These are phyloP conservation scores for Schizosaccharomyces lindneri DNA, from an alignment of 805 yeast species.

Conservation along the genomic window DNA sequence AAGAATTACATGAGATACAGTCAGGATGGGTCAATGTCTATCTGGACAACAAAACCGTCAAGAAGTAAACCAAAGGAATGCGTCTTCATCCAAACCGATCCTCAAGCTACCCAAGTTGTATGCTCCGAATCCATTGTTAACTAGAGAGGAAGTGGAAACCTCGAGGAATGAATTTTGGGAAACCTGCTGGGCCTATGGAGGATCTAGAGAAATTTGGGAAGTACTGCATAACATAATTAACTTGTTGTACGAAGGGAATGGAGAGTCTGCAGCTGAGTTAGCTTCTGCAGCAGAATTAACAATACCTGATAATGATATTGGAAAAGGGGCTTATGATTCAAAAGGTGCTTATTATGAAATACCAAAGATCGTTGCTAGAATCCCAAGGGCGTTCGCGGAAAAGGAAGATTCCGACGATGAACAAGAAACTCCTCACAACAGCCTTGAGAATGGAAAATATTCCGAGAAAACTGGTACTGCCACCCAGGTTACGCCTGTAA, in stretches of 20 bases:
- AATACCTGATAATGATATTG: neutral
- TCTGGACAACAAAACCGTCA: neutral
- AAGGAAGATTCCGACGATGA: neutral
- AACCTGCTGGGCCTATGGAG: neutral
- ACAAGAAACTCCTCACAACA: neutral
- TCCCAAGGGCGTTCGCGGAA: neutral
- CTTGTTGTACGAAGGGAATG: neutral
- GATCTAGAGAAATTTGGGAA: neutral
- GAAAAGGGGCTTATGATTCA: neutral
- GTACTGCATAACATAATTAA: neutral
- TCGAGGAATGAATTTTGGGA: slow-evolving; percentile 1
- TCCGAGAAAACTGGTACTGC: neutral
- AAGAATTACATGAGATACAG: neutral
- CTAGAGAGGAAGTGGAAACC: neutral
- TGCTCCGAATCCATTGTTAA: neutral
- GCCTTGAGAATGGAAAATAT: neutral
- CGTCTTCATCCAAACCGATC: neutral
- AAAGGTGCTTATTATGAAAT: neutral
- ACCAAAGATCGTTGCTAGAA: neutral
- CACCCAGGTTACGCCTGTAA: neutral
- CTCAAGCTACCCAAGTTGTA: neutral
- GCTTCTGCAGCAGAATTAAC: neutral
- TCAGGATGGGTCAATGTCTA: neutral
- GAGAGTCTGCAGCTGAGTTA: neutral
- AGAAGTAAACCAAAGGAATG: neutral